Percentiles rank a stretch among this genome's conserved stretches.
These are phyloP conservation scores for Pittosporum tobira DNA, from an alignment of 129 eudicot genomes.

Conservation along the genomic window DNA sequence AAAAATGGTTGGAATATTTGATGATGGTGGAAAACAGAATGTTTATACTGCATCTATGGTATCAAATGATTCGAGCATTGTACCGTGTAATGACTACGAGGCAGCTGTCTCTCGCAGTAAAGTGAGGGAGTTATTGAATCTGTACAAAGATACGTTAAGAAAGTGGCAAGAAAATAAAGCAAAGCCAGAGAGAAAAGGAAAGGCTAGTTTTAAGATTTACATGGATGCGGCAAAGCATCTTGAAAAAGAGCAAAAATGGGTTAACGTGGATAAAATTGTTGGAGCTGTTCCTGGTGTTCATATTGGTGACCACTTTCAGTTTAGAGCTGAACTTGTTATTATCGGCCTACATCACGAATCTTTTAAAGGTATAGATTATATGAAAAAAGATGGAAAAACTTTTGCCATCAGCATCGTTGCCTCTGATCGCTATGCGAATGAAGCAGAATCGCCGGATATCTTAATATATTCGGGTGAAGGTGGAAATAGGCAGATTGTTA, in stretches of 20 bases:
- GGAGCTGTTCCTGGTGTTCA: slow-evolving; percentile 18
- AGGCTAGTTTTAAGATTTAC: background rate
- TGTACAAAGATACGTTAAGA: background rate
- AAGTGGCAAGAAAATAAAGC: background rate
- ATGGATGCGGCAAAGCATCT: slow-evolving; percentile 8
- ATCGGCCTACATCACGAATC: slow-evolving; percentile 13
- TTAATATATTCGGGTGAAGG: slow-evolving; percentile 17
- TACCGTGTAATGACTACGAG: background rate
- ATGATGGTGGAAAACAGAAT: background rate
- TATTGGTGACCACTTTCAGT: slow-evolving; percentile 16
- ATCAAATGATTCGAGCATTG: background rate
- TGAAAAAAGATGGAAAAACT: background rate
- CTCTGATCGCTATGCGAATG: slow-evolving; percentile 7
- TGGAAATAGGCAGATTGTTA: slow-evolving; percentile 4
- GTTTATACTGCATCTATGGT: background rate
- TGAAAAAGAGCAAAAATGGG: background rate
- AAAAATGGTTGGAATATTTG: too few species aligned
- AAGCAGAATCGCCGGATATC: background rate
- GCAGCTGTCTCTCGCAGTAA: background rate
- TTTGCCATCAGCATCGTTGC: slow-evolving; percentile 19
- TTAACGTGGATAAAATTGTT: background rate
- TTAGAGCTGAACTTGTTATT: slow-evolving; percentile 16
- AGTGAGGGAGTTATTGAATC: slow-evolving; percentile 6
- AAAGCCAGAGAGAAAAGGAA: slow-evolving; percentile 2
- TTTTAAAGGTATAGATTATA: slow-evolving; percentile 9